Conservation (phyloP, 805 yeast genomes). For the Wickerhamiella kurtzmanii region DNA sequence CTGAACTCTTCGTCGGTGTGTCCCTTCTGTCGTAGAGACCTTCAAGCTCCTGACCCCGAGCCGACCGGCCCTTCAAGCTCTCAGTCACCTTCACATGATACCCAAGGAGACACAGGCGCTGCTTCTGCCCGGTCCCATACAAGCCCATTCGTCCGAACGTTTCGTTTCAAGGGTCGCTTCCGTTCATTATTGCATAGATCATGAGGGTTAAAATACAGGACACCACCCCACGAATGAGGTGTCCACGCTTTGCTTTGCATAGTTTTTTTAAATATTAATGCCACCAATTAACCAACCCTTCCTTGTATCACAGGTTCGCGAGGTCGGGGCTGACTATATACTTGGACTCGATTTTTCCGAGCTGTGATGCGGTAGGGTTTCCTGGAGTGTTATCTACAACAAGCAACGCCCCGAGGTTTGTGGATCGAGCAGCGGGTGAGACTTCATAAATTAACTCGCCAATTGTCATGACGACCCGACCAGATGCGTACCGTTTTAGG, state of each 20-base stretch:
- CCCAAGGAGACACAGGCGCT: background rate
- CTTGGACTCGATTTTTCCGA: background rate
- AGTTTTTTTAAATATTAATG: background rate
- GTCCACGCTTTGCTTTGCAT: too few relatives aligned
- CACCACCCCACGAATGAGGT: too few relatives aligned
- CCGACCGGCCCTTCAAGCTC: too few relatives aligned
- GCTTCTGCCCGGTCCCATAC: too few relatives aligned
- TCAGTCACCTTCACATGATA: too few relatives aligned
- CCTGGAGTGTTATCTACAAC: conserved; percentile 30
- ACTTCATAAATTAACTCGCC: conserved; percentile 62
- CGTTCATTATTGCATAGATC: background rate
- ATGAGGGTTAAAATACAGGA: background rate
- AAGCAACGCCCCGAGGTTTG: conserved; percentile 62
- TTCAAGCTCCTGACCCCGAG: conserved; percentile 6
- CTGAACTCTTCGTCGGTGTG: conserved; percentile 63
- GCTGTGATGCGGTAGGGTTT: background rate
- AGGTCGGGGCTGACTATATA: background rate
- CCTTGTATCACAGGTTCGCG: background rate
- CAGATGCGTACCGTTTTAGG: conserved; percentile 68
- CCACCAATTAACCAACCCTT: background rate
- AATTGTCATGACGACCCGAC: conserved; percentile 59
- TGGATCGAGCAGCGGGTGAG: conserved; percentile 52
- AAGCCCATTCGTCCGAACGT: background rate
- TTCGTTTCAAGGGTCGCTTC: background rate
- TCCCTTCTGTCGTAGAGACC: conserved; percentile 71